These are phyloP conservation scores for Trichoderma endophyticum DNA, from an alignment of 2,329 filamentous ascomycete species.

Conservation along the genomic window DNA sequence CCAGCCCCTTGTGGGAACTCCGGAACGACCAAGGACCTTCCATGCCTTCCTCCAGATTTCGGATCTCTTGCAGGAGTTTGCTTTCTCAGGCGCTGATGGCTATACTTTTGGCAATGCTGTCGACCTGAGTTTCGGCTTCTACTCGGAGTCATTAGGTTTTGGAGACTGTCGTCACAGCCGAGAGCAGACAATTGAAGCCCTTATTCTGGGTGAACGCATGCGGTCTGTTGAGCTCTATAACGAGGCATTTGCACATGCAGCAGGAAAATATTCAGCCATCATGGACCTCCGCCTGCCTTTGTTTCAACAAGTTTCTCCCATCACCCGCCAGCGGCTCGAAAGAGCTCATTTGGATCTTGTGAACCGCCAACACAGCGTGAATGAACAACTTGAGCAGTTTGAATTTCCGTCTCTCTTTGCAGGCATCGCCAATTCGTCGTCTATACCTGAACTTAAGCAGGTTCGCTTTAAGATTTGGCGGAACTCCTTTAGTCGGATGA, in stretches of 20 bases:
- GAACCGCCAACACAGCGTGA: slow-evolving; percentile 66
- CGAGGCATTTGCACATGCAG: slow-evolving; percentile 87
- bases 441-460: slow-evolving; percentile 68
- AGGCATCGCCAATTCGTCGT: slow-evolving; percentile 81
- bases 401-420: slow-evolving; percentile 89
- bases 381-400: slow-evolving; percentile 75
- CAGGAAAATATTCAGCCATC: slow-evolving; percentile 78
- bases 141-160: slow-evolving; percentile 72
- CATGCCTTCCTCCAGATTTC: slow-evolving; percentile 54
- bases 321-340: slow-evolving; percentile 76
- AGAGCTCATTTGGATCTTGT: slow-evolving; percentile 77
- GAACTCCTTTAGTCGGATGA: slow-evolving; percentile 68
- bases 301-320: slow-evolving; percentile 64
- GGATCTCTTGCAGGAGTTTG: slow-evolving; percentile 52
- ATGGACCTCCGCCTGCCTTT: slow-evolving; percentile 64
- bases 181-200: slow-evolving; percentile 84
- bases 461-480: slow-evolving; percentile 86
- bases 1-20: slow-evolving; percentile 60
- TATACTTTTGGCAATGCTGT: slow-evolving; percentile 59
- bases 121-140: slow-evolving; percentile 66
- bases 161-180: slow-evolving; percentile 77
- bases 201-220: slow-evolving; percentile 87
- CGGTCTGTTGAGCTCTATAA: slow-evolving; percentile 78
- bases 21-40: slow-evolving; percentile 50
- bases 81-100: slow-evolving; percentile 55